Evolutionary conservation across 768 basidiomycete species (phyloP).

Genomic region (Lactifluus pinguis): DNA sequence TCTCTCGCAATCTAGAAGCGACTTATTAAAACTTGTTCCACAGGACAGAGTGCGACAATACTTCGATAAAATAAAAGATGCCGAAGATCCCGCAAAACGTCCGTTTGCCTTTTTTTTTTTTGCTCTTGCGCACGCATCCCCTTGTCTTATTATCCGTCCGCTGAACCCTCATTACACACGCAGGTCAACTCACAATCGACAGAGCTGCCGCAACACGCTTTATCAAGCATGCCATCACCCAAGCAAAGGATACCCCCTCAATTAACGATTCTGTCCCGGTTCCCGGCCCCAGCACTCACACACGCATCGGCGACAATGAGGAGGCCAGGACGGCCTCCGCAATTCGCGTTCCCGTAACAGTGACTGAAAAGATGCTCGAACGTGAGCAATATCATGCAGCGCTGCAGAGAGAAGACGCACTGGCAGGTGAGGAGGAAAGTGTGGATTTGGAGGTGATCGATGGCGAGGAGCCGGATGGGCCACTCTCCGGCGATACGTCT

Average conservation of each 20-base stretch:
- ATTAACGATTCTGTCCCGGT: conserved; percentile 6
- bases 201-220: conserved; percentile 73
- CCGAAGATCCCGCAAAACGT: conserved; percentile 61
- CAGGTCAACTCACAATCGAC: conserved; percentile 50
- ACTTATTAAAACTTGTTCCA: neutral
- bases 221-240: conserved; percentile 74
- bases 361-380: conserved; percentile 68
- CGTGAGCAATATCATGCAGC: conserved; percentile 55
- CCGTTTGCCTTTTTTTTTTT: conserved; percentile 19
- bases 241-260: conserved; percentile 32
- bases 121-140: neutral
- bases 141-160: neutral
- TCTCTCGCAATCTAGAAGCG: neutral
- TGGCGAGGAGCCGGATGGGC: conserved; percentile 30
- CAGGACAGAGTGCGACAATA: conserved; percentile 72
- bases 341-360: conserved; percentile 38
- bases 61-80: conserved; percentile 72
- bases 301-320: conserved; percentile 10
- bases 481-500: neutral
- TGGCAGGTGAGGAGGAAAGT: conserved; percentile 29
- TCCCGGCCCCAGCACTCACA: conserved; percentile 16
- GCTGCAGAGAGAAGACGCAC: conserved; percentile 31
- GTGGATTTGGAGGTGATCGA: conserved; percentile 30
- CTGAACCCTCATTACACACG: neutral
- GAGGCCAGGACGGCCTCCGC: neutral